phyloP scores from a whole-genome alignment of 257 asterid species.

The Parsonsia alboflavescens region DNA sequence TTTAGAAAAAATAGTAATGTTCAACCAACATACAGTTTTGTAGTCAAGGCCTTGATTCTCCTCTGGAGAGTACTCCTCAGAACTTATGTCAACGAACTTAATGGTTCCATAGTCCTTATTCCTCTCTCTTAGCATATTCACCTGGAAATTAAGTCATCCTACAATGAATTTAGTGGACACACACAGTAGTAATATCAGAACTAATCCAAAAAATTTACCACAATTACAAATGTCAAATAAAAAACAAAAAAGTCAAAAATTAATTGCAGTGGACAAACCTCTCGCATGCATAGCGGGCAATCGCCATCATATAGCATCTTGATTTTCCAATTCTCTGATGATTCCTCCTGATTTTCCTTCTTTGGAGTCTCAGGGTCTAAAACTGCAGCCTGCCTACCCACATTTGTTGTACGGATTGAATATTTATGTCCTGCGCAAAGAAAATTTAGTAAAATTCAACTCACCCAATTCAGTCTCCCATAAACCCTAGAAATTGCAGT shows the following conservation, averaged over 20 bases:
- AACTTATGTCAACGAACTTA: slow-evolving; percentile 76
- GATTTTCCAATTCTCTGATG: slow-evolving; percentile 60
- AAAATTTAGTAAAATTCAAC: neutral
- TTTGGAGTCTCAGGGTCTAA: slow-evolving; percentile 46
- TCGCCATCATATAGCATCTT: slow-evolving; percentile 95
- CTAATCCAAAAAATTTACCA: neutral
- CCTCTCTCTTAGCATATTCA: slow-evolving; percentile 73
- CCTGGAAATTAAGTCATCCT: slow-evolving; percentile 30
- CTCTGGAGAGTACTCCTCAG: slow-evolving; percentile 54
- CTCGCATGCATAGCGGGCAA: slow-evolving; percentile 80
- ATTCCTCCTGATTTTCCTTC: slow-evolving; percentile 35
- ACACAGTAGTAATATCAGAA: neutral
- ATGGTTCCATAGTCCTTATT: slow-evolving; percentile 52
- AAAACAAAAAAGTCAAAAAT: neutral
- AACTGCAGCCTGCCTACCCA: slow-evolving; percentile 17
- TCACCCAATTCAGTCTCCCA: neutral
- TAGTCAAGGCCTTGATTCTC: slow-evolving; percentile 80
- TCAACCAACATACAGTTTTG: slow-evolving; percentile 46
- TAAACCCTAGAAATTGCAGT: too few relatives aligned
- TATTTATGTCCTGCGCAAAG: slow-evolving; percentile 26
- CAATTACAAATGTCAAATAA: neutral
- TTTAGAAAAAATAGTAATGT: neutral
- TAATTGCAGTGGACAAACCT: slow-evolving; percentile 33
- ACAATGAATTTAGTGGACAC: neutral
- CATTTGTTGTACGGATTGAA: slow-evolving; percentile 43